Evolutionary conservation across 345 rosid genomes (phyloP).

Genomic region (Eucalyptus rudis): DNA sequence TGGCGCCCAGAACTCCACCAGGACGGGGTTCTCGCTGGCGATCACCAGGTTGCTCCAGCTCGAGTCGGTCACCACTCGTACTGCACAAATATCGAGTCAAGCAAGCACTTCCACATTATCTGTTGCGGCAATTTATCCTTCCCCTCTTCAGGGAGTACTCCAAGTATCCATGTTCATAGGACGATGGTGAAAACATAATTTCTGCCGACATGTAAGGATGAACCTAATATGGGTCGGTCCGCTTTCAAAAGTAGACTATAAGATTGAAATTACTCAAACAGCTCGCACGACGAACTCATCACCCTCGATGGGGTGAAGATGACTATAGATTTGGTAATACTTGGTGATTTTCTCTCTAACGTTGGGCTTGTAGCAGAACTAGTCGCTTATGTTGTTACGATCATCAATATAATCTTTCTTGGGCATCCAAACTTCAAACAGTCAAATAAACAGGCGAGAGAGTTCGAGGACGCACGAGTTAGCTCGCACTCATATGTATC

Average conservation of each 20-base stretch:
- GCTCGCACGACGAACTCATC: neutral
- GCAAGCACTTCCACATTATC: neutral
- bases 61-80: slow-evolving; percentile 38
- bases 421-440: neutral
- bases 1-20: slow-evolving; percentile 81
- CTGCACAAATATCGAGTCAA: slow-evolving; percentile 11
- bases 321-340: neutral
- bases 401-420: neutral
- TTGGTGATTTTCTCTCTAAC: neutral
- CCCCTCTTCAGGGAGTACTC: neutral
- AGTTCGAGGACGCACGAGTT: neutral
- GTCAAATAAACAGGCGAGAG: neutral
- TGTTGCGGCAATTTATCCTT: neutral
- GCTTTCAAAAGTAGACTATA: neutral
- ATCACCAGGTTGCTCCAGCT: slow-evolving; percentile 36
- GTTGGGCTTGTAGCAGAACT: neutral
- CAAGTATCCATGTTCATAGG: neutral
- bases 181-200: neutral
- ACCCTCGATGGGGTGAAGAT: neutral
- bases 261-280: neutral
- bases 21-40: slow-evolving; percentile 24
- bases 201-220: neutral
- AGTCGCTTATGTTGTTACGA: neutral
- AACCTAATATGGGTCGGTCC: neutral
- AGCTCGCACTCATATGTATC: neutral